Percentiles rank a stretch among this genome's conserved stretches.
Conservation (phyloP, 2,329 filamentous ascomycete species). For the Cordyceps pruinosa region DNA sequence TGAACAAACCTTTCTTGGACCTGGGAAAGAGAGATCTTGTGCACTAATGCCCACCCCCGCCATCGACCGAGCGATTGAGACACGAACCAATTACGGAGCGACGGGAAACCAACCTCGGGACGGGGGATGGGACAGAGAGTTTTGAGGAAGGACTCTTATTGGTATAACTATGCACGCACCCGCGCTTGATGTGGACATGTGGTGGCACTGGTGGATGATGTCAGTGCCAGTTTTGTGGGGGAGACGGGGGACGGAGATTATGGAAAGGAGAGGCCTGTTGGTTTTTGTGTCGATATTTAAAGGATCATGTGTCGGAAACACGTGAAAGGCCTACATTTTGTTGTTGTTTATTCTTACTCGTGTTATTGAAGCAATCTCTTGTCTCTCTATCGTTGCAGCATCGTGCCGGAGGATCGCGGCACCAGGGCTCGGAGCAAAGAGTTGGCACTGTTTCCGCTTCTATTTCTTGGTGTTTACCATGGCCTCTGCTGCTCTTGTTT, state of each 20-base stretch:
- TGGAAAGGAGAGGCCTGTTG: background rate
- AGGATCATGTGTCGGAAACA: background rate
- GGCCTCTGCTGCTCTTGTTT: background rate
- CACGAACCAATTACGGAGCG: background rate
- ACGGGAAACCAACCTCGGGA: background rate
- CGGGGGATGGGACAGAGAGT: background rate
- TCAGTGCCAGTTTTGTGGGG: conserved; percentile 1
- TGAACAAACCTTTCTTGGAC: background rate
- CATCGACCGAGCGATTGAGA: background rate
- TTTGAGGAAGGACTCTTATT: background rate
- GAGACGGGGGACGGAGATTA: background rate
- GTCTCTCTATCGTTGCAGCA: background rate
- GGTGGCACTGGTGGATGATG: background rate
- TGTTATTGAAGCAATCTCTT: background rate
- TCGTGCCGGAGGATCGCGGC: background rate
- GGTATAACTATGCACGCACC: background rate
- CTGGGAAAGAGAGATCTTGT: background rate
- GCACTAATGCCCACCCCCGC: background rate
- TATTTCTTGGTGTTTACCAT: background rate
- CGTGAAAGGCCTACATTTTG: background rate
- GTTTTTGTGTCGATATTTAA: background rate
- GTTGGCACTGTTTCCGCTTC: background rate
- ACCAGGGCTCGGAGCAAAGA: background rate
- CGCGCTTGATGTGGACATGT: background rate
- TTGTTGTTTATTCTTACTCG: background rate